phyloP scores from a whole-genome alignment of 2,329 filamentous ascomycete genomes.

The Microdochium nivale region DNA sequence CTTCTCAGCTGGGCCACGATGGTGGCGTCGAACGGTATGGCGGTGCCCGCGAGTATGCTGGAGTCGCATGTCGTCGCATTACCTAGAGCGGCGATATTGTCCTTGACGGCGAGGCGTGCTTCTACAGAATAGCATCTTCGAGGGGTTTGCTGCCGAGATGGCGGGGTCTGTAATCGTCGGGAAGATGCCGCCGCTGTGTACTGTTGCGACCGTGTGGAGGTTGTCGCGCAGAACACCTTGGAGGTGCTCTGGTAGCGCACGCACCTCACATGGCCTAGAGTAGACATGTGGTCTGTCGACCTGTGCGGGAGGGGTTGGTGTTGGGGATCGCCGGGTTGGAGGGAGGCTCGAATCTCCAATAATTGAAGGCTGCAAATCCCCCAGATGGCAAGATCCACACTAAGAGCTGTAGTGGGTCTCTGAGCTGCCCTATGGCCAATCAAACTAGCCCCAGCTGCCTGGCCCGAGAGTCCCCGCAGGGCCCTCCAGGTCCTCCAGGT shows the following conservation, averaged over 20 bases:
- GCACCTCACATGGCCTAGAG: conserved; percentile 17
- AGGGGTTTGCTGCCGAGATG: neutral
- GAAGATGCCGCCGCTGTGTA: neutral
- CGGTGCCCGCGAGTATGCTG: conserved; percentile 58
- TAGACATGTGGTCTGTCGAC: conserved; percentile 21
- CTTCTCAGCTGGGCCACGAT: conserved; percentile 61
- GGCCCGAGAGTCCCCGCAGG: neutral
- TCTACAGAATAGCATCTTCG: neutral
- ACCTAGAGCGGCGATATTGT: conserved; percentile 62
- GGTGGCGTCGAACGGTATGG: conserved; percentile 74
- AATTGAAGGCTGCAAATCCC: neutral
- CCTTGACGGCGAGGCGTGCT: conserved; percentile 57
- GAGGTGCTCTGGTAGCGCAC: conserved; percentile 16
- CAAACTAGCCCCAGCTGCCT: neutral
- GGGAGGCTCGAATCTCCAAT: neutral
- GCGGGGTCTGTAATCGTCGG: neutral
- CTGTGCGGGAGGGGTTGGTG: neutral
- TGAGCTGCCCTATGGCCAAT: neutral
- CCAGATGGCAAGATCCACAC: neutral
- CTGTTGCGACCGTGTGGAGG: neutral
- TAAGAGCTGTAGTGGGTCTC: neutral
- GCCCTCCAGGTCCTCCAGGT: neutral
- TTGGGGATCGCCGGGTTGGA: neutral
- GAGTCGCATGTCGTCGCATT: conserved; percentile 81
- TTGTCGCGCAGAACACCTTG: conserved; percentile 12